Percentiles rank a stretch among this genome's conserved stretches.
Evolutionary conservation across 1,139 yeast species (phyloP).

Genomic region (Saccharomyces hybrid): DNA sequence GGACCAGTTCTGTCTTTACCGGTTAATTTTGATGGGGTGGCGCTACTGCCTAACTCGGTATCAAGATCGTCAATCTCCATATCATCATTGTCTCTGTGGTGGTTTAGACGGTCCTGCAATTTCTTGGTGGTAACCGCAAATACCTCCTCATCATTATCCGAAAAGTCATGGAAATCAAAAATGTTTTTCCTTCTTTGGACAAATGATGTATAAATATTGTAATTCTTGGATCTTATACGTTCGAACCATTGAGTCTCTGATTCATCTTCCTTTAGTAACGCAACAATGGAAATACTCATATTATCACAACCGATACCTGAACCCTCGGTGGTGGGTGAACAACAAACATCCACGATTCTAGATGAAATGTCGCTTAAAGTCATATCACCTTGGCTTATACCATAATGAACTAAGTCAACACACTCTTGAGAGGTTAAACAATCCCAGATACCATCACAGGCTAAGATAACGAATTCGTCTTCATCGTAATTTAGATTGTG

Average conservation of each 20-base stretch:
- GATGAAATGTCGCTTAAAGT: conserved; percentile 72
- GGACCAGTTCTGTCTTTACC: conserved; percentile 8
- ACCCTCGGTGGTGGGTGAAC: conserved; percentile 90
- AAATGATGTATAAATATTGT: conserved; percentile 42
- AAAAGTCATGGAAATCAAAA: conserved; percentile 33
- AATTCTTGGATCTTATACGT: conserved; percentile 52
- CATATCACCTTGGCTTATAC: conserved; percentile 59
- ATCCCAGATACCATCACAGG: conserved; percentile 99
- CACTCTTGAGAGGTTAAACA: conserved; percentile 90
- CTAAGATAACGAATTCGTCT: conserved; percentile 87
- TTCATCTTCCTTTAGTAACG: conserved; percentile 62
- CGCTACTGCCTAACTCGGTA: conserved; percentile 5
- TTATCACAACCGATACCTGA: conserved; percentile 97
- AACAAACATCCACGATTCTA: conserved; percentile 85
- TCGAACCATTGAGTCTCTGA: conserved; percentile 83
- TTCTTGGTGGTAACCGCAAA: conserved; percentile 24
- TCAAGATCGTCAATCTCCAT: conserved; percentile 20
- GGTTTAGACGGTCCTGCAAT: conserved; percentile 15
- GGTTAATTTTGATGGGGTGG: neutral
- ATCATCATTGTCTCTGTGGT: conserved; percentile 11
- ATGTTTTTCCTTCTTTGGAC: conserved; percentile 32
- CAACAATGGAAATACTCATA: conserved; percentile 91
- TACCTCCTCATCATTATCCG: conserved; percentile 30
- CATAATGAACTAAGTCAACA: conserved; percentile 89
- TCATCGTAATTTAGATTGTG: conserved; percentile 54